Evolutionary conservation across 352 stramenopile species (phyloP), one percentile per base, ranked within the genome.

Genomic region (Pythium inflatum): DNA sequence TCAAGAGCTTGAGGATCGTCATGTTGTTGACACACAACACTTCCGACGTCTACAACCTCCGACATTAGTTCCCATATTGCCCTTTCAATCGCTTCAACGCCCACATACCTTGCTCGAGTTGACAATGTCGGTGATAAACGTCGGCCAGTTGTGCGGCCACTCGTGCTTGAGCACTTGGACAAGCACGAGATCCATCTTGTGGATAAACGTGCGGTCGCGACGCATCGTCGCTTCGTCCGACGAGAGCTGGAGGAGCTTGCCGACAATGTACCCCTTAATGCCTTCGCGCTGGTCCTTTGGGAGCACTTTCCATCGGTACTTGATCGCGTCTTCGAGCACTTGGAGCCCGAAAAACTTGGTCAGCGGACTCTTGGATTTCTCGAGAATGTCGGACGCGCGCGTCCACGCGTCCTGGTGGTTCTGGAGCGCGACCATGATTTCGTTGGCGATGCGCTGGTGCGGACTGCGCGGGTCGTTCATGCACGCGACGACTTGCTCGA

Each of bases 1-100:
- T 98, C 38, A 99, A 83, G 38, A 99, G 84, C 81, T 99, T 99
- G 28, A 99, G 82, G 63, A 99, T 99, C 54, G 96, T 97, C 97
- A 99, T 99, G 83, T 99, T 99, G 88, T 99, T 99, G 78, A 99
- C 97, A 74, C 98, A 99, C 38, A 99, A 78, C 22, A 99, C 87
- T 81, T 99, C 98, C 13, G 87, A 98, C 33, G 91, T 98, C 77
- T 97, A 86, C 25, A 70, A 0, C 11, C 8, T n/a, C 25, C 33
- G 63, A 13, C 5, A 12, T 61, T 43, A 64, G 45, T 63, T 43
- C 36, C 20, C 54, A 7, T 14, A 24, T 11, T 13, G 13, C 41
- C 41, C 41, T n/a, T 49, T 20, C 20, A 25, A 12, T 2, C 41
- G 20, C 41, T 27, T 49, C n/a, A n/a, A 49, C 41, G 16, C 16